A percentile compares a stretch with the other conserved stretches of the same genome.
phyloP scores from a whole-genome alignment of 805 yeast species.

The Phaffomyces thermotolerans region DNA sequence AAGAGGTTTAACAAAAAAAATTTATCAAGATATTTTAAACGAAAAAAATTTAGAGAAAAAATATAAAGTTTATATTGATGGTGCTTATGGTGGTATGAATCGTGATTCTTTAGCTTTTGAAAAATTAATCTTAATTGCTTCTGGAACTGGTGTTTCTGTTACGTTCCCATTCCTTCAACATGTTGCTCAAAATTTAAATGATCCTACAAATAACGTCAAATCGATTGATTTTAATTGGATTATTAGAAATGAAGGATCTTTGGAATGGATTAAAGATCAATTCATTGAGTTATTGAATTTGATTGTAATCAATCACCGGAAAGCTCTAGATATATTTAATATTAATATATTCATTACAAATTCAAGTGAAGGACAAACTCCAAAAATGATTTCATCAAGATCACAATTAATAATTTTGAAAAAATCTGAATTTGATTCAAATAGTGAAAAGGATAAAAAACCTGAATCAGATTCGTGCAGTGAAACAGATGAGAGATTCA shows the following conservation, averaged over 20 bases:
- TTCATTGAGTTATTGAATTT: slow-evolving; percentile 9
- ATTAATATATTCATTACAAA: slow-evolving; percentile 25
- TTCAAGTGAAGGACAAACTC: slow-evolving; percentile 10
- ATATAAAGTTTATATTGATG: slow-evolving; percentile 34
- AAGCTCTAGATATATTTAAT: neutral
- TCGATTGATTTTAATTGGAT: slow-evolving; percentile 40
- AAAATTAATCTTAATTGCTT: slow-evolving; percentile 33
- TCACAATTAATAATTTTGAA: neutral
- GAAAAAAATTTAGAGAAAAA: slow-evolving; percentile 22
- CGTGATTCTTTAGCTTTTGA: slow-evolving; percentile 41
- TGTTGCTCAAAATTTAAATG: slow-evolving; percentile 10
- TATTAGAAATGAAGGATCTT: slow-evolving; percentile 26
- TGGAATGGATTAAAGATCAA: slow-evolving; percentile 37
- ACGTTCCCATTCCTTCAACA: slow-evolving; percentile 36
- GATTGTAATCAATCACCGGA: neutral
- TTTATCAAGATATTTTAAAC: slow-evolving; percentile 18
- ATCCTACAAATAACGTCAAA: slow-evolving; percentile 15
- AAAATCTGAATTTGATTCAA: neutral
- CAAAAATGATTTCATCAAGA: neutral
- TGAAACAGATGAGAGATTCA: neutral
- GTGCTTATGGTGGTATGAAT: slow-evolving; percentile 52
- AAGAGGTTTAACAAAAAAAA: slow-evolving; percentile 37
- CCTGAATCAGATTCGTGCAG: neutral
- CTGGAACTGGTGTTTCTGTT: slow-evolving; percentile 51
- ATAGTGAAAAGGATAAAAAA: neutral